phyloP scores from a whole-genome alignment of 306 rosid species.

The Malus sylvestris region DNA sequence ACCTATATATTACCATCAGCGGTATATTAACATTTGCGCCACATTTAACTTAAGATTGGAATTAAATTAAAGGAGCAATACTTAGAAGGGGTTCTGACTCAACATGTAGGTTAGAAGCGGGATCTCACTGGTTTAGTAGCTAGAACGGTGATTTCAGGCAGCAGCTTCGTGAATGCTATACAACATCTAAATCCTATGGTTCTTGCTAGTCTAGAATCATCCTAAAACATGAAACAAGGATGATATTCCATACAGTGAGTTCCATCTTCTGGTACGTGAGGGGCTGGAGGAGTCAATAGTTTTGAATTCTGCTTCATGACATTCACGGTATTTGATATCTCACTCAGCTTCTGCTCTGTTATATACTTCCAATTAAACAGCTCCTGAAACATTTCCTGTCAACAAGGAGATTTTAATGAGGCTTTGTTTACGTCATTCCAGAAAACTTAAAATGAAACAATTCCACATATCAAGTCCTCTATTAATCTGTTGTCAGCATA shows the following conservation, averaged over 20 bases:
- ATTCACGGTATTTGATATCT: slow-evolving; percentile 48
- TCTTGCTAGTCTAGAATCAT: neutral
- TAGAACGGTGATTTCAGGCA: neutral
- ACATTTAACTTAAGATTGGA: neutral
- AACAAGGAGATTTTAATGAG: neutral
- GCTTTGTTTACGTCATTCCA: neutral
- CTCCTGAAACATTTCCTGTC: slow-evolving; percentile 75
- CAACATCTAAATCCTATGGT: neutral
- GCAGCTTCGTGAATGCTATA: slow-evolving; percentile 4
- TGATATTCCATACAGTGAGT: neutral
- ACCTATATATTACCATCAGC: neutral
- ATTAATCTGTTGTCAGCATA: neutral
- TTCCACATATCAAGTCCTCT: neutral
- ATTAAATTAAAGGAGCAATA: neutral
- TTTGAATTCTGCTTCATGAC: slow-evolving; percentile 40
- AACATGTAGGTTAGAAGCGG: neutral
- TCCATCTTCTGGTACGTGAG: slow-evolving; percentile 10
- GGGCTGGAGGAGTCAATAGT: slow-evolving; percentile 19
- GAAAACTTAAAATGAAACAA: neutral
- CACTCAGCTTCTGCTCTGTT: slow-evolving; percentile 62
- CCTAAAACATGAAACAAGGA: slow-evolving; percentile 6
- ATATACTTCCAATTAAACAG: slow-evolving; percentile 70
- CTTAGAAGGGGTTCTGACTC: neutral
- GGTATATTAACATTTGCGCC: neutral
- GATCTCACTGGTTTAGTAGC: neutral